Evolutionary conservation across 2,329 filamentous ascomycete species (phyloP), one percentile per base, ranked within the genome.

Genomic region (Ceratocystis smalleyi): DNA sequence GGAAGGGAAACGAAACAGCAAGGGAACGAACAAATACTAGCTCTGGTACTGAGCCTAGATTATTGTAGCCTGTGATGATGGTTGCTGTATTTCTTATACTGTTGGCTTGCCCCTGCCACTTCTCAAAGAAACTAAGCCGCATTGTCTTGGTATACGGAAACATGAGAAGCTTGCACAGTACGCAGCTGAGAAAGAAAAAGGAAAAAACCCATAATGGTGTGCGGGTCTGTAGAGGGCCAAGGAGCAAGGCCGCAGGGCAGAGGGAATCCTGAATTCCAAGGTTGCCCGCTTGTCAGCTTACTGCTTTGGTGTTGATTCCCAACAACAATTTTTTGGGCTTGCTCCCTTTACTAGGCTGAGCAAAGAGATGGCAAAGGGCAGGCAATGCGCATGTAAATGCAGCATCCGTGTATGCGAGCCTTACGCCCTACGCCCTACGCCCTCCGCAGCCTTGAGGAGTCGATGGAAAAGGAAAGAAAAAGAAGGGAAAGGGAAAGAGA

Each of bases 271-370:
- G 22, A 12, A 55, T 6, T 17, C 12, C 10, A 27, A 54, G 6
- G 27, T 35, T 57, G 54, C 17, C 35, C 54, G 32, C 15, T 32
- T 57, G 54, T 57, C 24, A 57, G 54, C 54, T 57, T 57, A 57
- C 54, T n/a, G 54, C 54, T 57, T 35, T 57, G 7, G 27, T n/a
- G 32, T 40, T 35, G 27, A 35, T 57, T 57, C 54, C 54, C 54
- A 57, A 57, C 54, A 57, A 57, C 27, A 55, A 24, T 35, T 64
- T 65, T 64, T 30, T 47, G 51, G 27, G 24, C 24, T 19, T 57
- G 27, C 27, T 57, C 54, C 54, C 27, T 57, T 32, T 22, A n/a
- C 7, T 19, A 57, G 54, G 54, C 54, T 57, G 54, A 35, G 54
- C 32, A 57, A 35, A 35, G 54, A 30, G 27, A 57, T 35, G 27